These are phyloP conservation scores for Colletotrichum sp. DNA, from an alignment of 2,329 filamentous ascomycete species.

Conservation along the genomic window DNA sequence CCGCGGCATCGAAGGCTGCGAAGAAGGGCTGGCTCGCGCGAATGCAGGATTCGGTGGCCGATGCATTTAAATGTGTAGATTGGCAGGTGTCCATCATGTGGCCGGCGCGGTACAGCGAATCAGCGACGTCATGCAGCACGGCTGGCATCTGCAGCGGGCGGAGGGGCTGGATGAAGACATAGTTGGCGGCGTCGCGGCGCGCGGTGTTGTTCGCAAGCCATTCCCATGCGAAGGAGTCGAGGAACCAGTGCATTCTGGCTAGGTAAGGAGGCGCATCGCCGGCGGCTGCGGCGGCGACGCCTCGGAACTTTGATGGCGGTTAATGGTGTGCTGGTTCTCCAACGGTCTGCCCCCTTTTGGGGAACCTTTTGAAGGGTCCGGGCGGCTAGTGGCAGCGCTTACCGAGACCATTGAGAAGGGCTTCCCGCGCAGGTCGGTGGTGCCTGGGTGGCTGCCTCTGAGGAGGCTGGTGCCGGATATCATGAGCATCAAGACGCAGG, in stretches of 20 bases:
- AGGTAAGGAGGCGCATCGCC: not conserved
- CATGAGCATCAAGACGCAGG: not conserved
- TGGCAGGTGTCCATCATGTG: not conserved
- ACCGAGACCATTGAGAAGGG: not conserved
- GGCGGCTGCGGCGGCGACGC: not conserved
- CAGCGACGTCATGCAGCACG: not conserved
- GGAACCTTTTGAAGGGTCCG: not conserved
- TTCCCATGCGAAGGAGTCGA: not conserved
- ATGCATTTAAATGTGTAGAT: not conserved
- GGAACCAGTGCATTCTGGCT: not conserved
- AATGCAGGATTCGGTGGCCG: conserved; percentile 8
- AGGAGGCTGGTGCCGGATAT: not conserved
- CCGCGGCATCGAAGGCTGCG: not conserved
- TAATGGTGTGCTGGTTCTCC: not conserved
- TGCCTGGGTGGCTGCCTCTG: not conserved
- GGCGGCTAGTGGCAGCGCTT: not conserved
- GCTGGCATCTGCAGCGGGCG: not conserved
- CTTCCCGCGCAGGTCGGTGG: not conserved
- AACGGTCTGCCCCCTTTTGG: not conserved
- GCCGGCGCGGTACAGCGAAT: not conserved
- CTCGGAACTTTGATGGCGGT: not conserved
- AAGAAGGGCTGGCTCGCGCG: not conserved
- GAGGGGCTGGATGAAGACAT: not conserved
- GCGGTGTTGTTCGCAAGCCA: not conserved
- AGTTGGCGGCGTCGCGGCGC: not conserved